These are phyloP conservation scores for Ceratocystiopsis brevicomis DNA, from an alignment of 2,329 filamentous ascomycete genomes.

Conservation along the genomic window DNA sequence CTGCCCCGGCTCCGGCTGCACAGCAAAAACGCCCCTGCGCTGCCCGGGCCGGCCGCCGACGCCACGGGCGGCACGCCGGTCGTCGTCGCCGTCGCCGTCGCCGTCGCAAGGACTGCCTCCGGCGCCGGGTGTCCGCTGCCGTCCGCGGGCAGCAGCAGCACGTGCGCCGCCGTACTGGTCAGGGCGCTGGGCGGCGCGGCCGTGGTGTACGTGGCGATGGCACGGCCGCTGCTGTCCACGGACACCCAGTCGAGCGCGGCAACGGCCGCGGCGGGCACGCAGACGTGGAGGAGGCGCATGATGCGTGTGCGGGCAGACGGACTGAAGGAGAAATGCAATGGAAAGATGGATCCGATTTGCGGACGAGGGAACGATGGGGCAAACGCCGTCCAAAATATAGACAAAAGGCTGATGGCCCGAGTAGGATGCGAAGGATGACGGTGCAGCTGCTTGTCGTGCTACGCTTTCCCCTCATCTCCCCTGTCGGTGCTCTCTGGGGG, in stretches of 20 bases:
- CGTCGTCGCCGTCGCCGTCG: conserved; percentile 10
- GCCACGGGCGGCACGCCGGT: conserved; percentile 17
- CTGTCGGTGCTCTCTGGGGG: no score
- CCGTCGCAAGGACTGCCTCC: neutral
- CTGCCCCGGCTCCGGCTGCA: conserved; percentile 10
- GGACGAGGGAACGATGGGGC: no score
- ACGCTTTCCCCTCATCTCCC: no score
- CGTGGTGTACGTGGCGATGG: conserved; percentile 14
- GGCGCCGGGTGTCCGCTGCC: no score
- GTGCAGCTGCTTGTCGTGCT: no score
- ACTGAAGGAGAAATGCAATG: no score
- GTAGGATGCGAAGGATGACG: no score
- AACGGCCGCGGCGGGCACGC: neutral
- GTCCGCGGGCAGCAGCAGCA: conserved; percentile 10
- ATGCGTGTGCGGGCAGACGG: no score
- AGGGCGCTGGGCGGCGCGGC: conserved; percentile 14
- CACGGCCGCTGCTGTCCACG: conserved; percentile 12
- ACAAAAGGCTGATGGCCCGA: no score
- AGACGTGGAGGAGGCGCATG: neutral
- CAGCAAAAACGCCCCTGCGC: conserved; percentile 14
- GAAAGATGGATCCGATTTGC: no score
- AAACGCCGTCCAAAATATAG: no score
- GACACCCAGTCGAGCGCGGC: conserved; percentile 14
- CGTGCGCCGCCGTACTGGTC: conserved; percentile 13
- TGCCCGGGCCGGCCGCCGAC: conserved; percentile 11